Base-by-base conservation (phyloP, 352 stramenopile genomes). In the Pythium dissotocum region DNA sequence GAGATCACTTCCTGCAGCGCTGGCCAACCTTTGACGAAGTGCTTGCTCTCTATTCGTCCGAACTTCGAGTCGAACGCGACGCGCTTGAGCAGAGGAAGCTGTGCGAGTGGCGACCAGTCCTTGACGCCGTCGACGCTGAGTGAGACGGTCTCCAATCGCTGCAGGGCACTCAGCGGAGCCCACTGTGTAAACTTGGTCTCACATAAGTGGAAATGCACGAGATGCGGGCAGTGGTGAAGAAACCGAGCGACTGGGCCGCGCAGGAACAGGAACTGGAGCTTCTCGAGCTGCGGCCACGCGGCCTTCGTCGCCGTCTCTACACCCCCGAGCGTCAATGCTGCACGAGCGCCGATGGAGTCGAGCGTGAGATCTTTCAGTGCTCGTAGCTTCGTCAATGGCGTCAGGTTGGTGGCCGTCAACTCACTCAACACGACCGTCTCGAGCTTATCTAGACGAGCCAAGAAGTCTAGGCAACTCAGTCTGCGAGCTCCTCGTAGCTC, bases 221-320 rank as follows among this genome's bases (percentile, higher is more conserved):
- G 36, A 13, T 48, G 26, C 0, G 58, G 65, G 18, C 52, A 48
- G 6, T 72, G 65, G 2, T 9, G 10, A 12, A 72, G 36, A 16
- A 72, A 24, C 18, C 14, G 18, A 8, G 52, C 44, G 3, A 63
- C 56, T 16, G 28, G 16, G 9, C 28, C 33, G 6, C 38, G 24
- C 14, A 61, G 54, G 32, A 72, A 72, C n/a, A 67, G 5, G 28
- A 72, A 26, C 21, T 72, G 58, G n/a, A 72, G 42, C 21, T 36
- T 48, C 32, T 61, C 33, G 16, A 72, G 56, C 5, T 51, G 6
- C 4, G 58, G 58, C 35, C 65, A 63, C 21, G 51, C 44, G 2
- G 58, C 51, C 1, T 48, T 16, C 0, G 18, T 13, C 6, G n/a
- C 1, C 24, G 54, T 48, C 1, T 48, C 42, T 12, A 26, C 4